Evolutionary conservation across 768 basidiomycete species (phyloP).

Genomic region (Chlorophyllum brunneum): DNA sequence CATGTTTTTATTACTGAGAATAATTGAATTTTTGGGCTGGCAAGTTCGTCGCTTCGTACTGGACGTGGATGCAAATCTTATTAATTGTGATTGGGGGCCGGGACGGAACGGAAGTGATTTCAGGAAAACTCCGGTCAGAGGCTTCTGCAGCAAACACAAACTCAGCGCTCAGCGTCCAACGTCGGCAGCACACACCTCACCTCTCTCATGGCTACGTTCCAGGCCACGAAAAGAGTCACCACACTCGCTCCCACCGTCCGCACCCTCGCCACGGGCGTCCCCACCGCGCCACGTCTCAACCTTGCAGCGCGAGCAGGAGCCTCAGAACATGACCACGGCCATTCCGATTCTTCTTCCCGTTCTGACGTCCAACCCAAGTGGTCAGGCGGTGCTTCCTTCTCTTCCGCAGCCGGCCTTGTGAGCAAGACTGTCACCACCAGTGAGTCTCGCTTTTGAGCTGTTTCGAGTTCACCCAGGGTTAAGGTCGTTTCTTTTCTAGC

Average conservation of each 20-base stretch:
- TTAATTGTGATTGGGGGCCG: slow-evolving; percentile 19
- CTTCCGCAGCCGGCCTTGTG: slow-evolving; percentile 49
- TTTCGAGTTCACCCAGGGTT: slow-evolving; percentile 12
- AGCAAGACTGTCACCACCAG: slow-evolving; percentile 63
- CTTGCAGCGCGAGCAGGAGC: slow-evolving; percentile 63
- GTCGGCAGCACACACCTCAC: slow-evolving; percentile 21
- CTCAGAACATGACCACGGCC: slow-evolving; percentile 56
- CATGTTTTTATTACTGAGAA: no score
- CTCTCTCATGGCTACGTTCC: slow-evolving; percentile 60
- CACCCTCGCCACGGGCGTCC: slow-evolving; percentile 75
- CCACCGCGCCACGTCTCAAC: slow-evolving; percentile 71
- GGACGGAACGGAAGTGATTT: slow-evolving; percentile 40
- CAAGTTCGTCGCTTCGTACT: neutral
- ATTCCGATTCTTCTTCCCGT: slow-evolving; percentile 51
- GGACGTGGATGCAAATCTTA: neutral
- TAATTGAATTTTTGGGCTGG: neutral
- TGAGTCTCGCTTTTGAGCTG: slow-evolving; percentile 30
- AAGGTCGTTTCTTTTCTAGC: slow-evolving; percentile 28
- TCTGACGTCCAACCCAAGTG: slow-evolving; percentile 62
- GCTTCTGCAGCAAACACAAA: slow-evolving; percentile 21
- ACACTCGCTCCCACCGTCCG: slow-evolving; percentile 81
- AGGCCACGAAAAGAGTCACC: slow-evolving; percentile 77
- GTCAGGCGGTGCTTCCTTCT: slow-evolving; percentile 50
- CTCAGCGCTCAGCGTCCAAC: slow-evolving; percentile 15
- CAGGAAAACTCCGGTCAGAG: slow-evolving; percentile 30